A percentile compares a stretch with the other conserved stretches of the same genome.
Evolutionary conservation across 306 rosid genomes (phyloP).

Genomic region (Psophocarpus tetragonolobus): DNA sequence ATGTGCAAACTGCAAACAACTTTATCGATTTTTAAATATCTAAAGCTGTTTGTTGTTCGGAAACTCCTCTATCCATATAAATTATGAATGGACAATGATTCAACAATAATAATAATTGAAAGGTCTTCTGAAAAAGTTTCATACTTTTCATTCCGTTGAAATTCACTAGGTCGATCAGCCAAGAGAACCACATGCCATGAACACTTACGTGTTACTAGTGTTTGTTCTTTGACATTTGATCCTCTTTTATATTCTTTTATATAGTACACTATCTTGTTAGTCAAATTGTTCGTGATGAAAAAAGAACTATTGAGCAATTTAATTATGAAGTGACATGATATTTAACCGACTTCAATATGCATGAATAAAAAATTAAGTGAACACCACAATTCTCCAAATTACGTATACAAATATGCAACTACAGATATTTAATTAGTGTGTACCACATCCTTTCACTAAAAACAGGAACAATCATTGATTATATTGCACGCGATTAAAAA

Average conservation of each 20-base stretch:
- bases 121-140: neutral
- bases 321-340: slow-evolving; percentile 1
- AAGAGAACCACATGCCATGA: slow-evolving; percentile 17
- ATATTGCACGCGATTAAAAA: neutral
- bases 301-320: neutral
- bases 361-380: neutral
- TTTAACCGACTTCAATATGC: neutral
- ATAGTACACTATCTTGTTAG: neutral
- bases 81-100: neutral
- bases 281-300: neutral
- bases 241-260: neutral
- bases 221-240: slow-evolving; percentile 25
- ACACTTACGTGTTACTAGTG: slow-evolving; percentile 24
- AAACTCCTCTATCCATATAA: neutral
- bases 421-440: neutral
- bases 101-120: slow-evolving; percentile 31
- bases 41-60: slow-evolving; percentile 30
- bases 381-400: neutral
- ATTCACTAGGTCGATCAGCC: neutral
- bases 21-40: slow-evolving; percentile 5
- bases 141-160: slow-evolving; percentile 23
- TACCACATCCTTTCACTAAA: neutral
- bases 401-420: neutral
- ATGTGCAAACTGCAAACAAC: neutral
- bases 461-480: neutral